These are phyloP conservation scores for Solanum paucissectum DNA, from an alignment of 257 asterid genomes.

Conservation along the genomic window DNA sequence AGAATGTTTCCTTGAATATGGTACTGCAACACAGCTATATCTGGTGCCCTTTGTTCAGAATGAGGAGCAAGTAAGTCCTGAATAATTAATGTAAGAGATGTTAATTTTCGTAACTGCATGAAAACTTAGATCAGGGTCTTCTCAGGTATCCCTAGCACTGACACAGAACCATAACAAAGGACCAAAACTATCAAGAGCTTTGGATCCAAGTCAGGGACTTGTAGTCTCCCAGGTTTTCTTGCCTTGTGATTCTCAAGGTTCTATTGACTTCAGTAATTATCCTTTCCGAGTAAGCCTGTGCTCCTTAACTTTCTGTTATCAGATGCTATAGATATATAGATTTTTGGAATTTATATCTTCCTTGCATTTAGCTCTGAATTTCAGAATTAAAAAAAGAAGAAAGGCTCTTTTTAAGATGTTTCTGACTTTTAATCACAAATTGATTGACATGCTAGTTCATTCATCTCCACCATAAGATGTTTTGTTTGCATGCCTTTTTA, in stretches of 20 bases:
- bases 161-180: slow-evolving; percentile 71
- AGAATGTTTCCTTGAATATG: slow-evolving; percentile 69
- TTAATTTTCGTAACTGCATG: background rate
- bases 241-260: slow-evolving; percentile 90
- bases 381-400: background rate
- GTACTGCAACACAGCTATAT: slow-evolving; percentile 79
- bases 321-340: background rate
- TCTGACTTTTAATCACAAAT: background rate
- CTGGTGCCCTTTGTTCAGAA: slow-evolving; percentile 65
- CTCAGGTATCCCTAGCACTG: slow-evolving; percentile 60
- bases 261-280: slow-evolving; percentile 72
- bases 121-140: slow-evolving; percentile 2
- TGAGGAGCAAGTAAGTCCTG: slow-evolving; percentile 58
- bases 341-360: background rate
- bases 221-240: slow-evolving; percentile 71
- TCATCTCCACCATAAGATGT: background rate
- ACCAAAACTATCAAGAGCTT: slow-evolving; percentile 35
- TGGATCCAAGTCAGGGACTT: slow-evolving; percentile 54
- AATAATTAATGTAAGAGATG: background rate
- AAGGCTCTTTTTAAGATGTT: background rate
- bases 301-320: background rate
- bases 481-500: background rate
- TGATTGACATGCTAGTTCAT: background rate
- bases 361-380: background rate
- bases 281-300: slow-evolving; percentile 71